Evolutionary conservation across 148 eudicot species (phyloP).

Genomic region (Rhododendron mucronatum): DNA sequence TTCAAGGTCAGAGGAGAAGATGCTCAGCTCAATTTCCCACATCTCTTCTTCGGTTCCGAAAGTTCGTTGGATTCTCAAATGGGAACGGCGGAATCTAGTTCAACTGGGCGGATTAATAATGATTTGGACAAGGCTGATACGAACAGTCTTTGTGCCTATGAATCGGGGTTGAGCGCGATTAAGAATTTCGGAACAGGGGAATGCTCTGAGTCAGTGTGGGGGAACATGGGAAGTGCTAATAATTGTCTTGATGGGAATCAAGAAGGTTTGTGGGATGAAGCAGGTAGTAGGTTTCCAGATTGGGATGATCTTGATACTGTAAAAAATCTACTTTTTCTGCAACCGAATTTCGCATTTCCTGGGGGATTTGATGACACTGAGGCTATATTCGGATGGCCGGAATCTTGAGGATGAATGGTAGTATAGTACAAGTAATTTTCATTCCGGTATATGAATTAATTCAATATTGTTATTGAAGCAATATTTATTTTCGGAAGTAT

Average conservation of each 20-base stretch:
- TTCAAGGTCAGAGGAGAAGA: constrained; percentile 27
- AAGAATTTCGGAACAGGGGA: neutral
- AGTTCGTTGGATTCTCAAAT: neutral
- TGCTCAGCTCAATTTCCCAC: constrained; percentile 36
- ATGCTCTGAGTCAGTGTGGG: neutral
- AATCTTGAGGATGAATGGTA: neutral
- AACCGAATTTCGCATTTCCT: neutral
- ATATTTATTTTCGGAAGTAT: no score
- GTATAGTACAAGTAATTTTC: neutral
- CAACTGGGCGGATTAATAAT: neutral
- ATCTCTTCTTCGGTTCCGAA: neutral
- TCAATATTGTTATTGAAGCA: no score
- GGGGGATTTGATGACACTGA: neutral
- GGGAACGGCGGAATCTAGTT: neutral
- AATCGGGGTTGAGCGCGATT: neutral
- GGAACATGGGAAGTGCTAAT: neutral
- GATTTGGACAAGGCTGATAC: neutral
- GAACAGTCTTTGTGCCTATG: neutral
- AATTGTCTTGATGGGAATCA: neutral
- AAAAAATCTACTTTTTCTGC: neutral
- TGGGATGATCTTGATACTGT: neutral
- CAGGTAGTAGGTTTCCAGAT: neutral
- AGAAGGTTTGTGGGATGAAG: neutral
- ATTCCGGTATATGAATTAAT: no score
- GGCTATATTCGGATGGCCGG: neutral